Conservation (phyloP, 2,329 filamentous ascomycete genomes). For the Dothideomycetes sp. region DNA sequence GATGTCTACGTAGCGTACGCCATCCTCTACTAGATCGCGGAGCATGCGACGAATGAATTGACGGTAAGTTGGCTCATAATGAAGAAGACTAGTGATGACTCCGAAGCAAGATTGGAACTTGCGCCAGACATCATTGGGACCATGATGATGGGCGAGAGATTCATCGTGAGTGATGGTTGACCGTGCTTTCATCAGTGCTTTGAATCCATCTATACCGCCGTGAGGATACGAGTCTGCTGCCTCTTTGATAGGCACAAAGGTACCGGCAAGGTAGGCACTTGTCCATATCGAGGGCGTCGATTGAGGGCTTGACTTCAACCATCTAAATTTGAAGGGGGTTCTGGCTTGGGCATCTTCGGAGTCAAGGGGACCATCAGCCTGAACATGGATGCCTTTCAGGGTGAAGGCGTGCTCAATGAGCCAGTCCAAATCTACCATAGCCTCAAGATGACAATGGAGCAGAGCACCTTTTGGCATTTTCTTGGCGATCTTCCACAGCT, state of each 20-base stretch:
- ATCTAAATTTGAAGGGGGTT: conserved; percentile 46
- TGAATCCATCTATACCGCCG: conserved; percentile 60
- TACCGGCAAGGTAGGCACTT: conserved; percentile 47
- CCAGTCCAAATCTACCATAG: conserved; percentile 81
- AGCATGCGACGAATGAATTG: conserved; percentile 63
- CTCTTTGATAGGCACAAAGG: conserved; percentile 45
- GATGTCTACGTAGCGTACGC: conserved; percentile 75
- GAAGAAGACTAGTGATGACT: conserved; percentile 62
- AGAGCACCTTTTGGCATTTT: conserved; percentile 82
- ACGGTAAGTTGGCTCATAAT: conserved; percentile 85
- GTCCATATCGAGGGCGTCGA: conserved; percentile 52
- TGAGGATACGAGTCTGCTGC: conserved; percentile 67
- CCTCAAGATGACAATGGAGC: conserved; percentile 79
- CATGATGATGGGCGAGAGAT: conserved; percentile 68
- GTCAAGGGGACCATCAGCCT: conserved; percentile 45
- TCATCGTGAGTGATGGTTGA: conserved; percentile 63
- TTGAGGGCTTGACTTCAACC: conserved; percentile 39
- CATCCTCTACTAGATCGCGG: conserved; percentile 62
- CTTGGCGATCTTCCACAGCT: conserved; percentile 74
- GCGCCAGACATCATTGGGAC: conserved; percentile 71
- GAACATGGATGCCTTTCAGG: conserved; percentile 64
- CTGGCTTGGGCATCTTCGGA: conserved; percentile 42
- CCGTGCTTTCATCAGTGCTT: conserved; percentile 64
- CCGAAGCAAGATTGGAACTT: conserved; percentile 74
- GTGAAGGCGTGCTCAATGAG: conserved; percentile 61